Base-by-base conservation (phyloP, 208 protist species). In the Wallacemonas collosoma region DNA sequence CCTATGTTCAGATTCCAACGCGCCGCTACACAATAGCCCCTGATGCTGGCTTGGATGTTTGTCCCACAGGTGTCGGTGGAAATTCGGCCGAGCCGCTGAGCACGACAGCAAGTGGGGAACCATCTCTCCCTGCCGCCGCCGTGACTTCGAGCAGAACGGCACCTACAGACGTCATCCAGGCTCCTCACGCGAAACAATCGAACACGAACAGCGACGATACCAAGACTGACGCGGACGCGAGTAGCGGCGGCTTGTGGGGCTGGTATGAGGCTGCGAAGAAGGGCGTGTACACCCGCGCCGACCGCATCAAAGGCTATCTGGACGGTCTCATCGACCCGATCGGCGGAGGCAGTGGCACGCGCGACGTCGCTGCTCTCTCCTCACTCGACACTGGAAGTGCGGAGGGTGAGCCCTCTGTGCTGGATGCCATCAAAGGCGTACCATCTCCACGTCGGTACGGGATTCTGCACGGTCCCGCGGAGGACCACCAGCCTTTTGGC, bases 301-400 rank as follows among this genome's bases (percentile, higher is more conserved):
- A 73, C 8, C 71, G 65, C 38, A 67, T 81, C 40, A 76, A 65
- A 48, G 3, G 47, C 2, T 86, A 86, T 43, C 45, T 86, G 12
- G 77, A 86, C 44, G 70, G 35, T n/a, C 55, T 86, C 6, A 67
- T 83, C 8, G 78, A 86, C 45, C 81, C 81, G 4, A 61, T 70
- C 40, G 40, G 71, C 73, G 53, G 65, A 50, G 38, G 38, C 61
- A 43, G 1, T 38, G 61, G 45, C 60, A 41, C 26, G 17, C 47
- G 48, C 8, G 73, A 51, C 61, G 45, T 12, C 8, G 0, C 45
- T 6, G 45, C 45, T 12, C 8, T 50, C 45, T 50, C 45, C 8
- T 12, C 45, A 12, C 45, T 50, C 45, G 45, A 6, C 12, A 12
- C 12, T 50, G 45, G 6, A n/a, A 9, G 51, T 56, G 56, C 6